These are phyloP conservation scores for Pseudogymnoascus sp. DNA, from an alignment of 2,329 filamentous ascomycete species.

Conservation along the genomic window DNA sequence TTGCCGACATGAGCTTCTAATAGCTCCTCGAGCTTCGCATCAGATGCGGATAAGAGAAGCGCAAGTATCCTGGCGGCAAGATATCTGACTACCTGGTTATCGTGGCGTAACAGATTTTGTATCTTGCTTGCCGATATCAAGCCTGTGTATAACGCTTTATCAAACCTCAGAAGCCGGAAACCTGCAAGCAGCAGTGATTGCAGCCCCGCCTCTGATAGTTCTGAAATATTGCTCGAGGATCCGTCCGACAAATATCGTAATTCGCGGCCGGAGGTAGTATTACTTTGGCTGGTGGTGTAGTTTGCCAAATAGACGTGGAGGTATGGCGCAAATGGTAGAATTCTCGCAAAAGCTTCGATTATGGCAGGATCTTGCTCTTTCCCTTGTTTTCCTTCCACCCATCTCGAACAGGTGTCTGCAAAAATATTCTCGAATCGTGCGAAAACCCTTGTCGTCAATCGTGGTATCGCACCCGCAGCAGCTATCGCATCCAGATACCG, in stretches of 20 bases:
- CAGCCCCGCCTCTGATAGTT: conserved; percentile 32
- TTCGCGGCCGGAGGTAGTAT: conserved; percentile 15
- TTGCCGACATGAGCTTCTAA: conserved; percentile 55
- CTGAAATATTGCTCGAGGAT: conserved; percentile 25
- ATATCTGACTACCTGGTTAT: conserved; percentile 58
- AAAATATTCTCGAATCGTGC: conserved; percentile 66
- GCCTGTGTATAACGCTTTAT: conserved; percentile 57
- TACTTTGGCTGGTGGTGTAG: conserved; percentile 28
- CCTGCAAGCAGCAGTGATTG: conserved; percentile 52
- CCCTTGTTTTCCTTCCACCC: conserved; percentile 40
- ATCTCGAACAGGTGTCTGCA: conserved; percentile 74
- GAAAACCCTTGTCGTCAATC: conserved; percentile 66
- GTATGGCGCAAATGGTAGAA: conserved; percentile 75
- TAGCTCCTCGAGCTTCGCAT: conserved; percentile 67
- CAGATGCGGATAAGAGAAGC: conserved; percentile 69
- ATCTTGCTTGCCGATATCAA: conserved; percentile 59
- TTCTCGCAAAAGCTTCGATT: conserved; percentile 66
- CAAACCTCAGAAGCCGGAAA: conserved; percentile 72
- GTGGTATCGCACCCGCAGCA: conserved; percentile 57
- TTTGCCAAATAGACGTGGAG: conserved; percentile 64
- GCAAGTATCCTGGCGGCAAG: conserved; percentile 76
- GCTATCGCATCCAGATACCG: conserved; percentile 66
- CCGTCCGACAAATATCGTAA: conserved; percentile 19
- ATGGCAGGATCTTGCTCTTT: conserved; percentile 29
- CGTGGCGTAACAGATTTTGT: conserved; percentile 57